A percentile compares a stretch with the other conserved stretches of the same genome.
phyloP scores from a whole-genome alignment of 306 rosid species.

The Lathyrus oleraceus region DNA sequence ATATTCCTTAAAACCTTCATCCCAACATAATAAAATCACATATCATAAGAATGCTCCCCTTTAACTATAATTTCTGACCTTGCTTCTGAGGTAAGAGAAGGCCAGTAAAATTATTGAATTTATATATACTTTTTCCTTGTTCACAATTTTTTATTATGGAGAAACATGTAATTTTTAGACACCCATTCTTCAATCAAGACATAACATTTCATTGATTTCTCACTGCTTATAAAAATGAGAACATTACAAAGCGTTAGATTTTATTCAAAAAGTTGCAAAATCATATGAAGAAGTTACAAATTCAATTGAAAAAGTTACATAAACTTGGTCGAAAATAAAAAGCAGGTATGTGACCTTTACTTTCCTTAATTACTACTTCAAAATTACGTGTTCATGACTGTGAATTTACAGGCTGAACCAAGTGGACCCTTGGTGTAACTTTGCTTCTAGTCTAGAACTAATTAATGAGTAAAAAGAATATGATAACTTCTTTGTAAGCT shows the following conservation, averaged over 20 bases:
- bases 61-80: too few species aligned
- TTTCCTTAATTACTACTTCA: conserved; percentile 36
- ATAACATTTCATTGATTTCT: neutral
- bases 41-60: conserved; percentile 24
- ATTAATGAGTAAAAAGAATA: neutral
- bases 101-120: conserved; percentile 22
- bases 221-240: neutral
- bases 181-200: neutral
- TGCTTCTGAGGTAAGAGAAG: conserved; percentile 28
- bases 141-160: conserved; percentile 11
- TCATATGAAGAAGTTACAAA: neutral
- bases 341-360: conserved; percentile 14
- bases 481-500: neutral
- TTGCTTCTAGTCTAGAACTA: conserved; percentile 36
- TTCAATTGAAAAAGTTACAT: neutral
- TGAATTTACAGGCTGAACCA: conserved; percentile 34
- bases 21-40: neutral
- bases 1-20: too few species aligned
- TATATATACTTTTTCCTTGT: neutral
- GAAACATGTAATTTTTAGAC: neutral
- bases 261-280: neutral
- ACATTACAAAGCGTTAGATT: too few species aligned
- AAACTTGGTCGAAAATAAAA: neutral
- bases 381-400: conserved; percentile 39
- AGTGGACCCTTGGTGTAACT: conserved; percentile 41